These are phyloP conservation scores for Pseudomonodictys pantanalensis DNA, from an alignment of 495 filamentous ascomycete genomes.

Conservation along the genomic window DNA sequence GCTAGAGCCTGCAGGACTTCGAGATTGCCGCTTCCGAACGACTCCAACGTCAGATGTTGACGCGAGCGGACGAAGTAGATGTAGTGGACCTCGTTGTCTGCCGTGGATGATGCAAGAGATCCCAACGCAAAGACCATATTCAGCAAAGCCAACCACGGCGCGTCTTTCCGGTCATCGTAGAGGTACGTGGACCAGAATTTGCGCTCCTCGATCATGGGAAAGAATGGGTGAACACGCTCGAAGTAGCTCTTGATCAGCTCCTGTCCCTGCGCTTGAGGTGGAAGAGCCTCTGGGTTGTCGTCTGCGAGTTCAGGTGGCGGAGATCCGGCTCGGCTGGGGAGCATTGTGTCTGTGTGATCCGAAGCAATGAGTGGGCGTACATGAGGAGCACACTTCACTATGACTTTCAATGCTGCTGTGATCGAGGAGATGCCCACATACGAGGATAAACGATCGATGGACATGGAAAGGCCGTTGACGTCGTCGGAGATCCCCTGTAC, in stretches of 20 bases:
- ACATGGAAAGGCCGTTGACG: conserved; percentile 76
- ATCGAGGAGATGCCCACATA: conserved; percentile 82
- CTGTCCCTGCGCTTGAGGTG: conserved; percentile 42
- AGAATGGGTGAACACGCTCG: conserved; percentile 68
- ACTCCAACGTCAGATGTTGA: conserved; percentile 64
- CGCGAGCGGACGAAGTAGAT: conserved; percentile 71
- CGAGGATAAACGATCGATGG: conserved; percentile 66
- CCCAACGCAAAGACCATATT: conserved; percentile 83
- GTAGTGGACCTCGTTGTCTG: conserved; percentile 67
- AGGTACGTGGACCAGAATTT: conserved; percentile 71
- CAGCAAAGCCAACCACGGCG: conserved; percentile 70
- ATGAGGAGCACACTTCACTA: conserved; percentile 70
- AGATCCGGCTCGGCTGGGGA: conserved; percentile 35
- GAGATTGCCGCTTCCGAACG: conserved; percentile 65
- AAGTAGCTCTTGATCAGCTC: conserved; percentile 73
- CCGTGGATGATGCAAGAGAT: conserved; percentile 66
- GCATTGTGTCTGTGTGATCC: conserved; percentile 40
- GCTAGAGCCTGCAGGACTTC: conserved; percentile 69
- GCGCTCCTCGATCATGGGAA: conserved; percentile 74
- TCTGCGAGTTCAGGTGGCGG: conserved; percentile 36
- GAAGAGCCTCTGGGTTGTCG: conserved; percentile 35
- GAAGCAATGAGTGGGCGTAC: conserved; percentile 56
- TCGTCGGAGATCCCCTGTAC: conserved; percentile 73
- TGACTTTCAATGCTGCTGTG: conserved; percentile 75
- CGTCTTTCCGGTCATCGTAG: conserved; percentile 62